A percentile compares a stretch with the other conserved stretches of the same genome.
Evolutionary conservation across 176 grass and related monocot species (phyloP).

Genomic region (Phyllostachys edulis): DNA sequence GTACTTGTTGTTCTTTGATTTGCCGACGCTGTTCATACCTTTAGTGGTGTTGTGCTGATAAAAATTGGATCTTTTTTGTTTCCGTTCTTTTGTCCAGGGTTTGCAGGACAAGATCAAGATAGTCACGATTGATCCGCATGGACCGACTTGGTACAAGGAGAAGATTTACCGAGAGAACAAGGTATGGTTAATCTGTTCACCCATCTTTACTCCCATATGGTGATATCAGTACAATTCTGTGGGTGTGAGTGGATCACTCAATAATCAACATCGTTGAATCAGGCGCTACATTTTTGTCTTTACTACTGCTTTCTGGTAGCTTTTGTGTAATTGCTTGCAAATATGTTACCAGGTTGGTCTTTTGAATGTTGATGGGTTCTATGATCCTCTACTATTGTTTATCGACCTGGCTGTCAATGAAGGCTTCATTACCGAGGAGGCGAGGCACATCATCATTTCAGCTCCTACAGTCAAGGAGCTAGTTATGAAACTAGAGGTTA

Average conservation of each 20-base stretch:
- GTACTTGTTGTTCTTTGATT: slow-evolving; percentile 34
- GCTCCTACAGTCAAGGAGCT: slow-evolving; percentile 83
- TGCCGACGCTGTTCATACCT: background rate
- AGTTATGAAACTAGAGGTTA: slow-evolving; percentile 80
- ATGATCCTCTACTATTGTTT: slow-evolving; percentile 78
- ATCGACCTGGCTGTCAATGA: slow-evolving; percentile 76
- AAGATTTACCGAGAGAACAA: slow-evolving; percentile 90
- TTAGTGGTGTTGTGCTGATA: background rate
- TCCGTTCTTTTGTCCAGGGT: slow-evolving; percentile 35
- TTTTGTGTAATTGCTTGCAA: background rate
- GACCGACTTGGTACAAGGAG: slow-evolving; percentile 94
- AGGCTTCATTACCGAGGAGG: slow-evolving; percentile 81
- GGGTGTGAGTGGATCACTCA: slow-evolving; percentile 5
- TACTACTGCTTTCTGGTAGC: background rate
- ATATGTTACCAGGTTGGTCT: slow-evolving; percentile 67
- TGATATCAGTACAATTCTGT: slow-evolving; percentile 49
- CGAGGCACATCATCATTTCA: slow-evolving; percentile 75
- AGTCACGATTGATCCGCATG: slow-evolving; percentile 62
- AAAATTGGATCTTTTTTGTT: background rate
- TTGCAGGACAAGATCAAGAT: slow-evolving; percentile 60
- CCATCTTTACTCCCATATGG: background rate
- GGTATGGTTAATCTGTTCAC: slow-evolving; percentile 29
- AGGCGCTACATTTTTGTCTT: background rate
- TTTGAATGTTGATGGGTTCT: slow-evolving; percentile 91
- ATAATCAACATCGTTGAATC: background rate